Percentiles rank a stretch among this genome's conserved stretches.
phyloP scores from a whole-genome alignment of 768 basidiomycete species.

The Cystoderma amianthinum region DNA sequence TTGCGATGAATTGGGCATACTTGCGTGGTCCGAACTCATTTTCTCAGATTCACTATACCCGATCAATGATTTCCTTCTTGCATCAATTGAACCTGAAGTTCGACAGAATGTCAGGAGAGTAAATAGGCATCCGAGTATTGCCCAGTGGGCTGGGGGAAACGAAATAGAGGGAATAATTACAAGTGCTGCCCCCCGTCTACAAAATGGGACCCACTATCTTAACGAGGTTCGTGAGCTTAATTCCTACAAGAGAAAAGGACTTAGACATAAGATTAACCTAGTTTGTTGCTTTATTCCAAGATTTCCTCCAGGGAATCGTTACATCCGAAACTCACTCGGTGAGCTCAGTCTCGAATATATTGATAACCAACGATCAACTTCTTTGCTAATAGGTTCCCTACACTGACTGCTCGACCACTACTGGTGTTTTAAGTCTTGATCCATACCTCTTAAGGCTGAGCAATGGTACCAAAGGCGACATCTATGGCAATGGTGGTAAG shows the following conservation, averaged over 20 bases:
- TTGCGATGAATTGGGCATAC: conserved; percentile 54
- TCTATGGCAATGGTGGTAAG: conserved; percentile 50
- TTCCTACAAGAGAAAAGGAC: not conserved
- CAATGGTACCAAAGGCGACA: conserved; percentile 43
- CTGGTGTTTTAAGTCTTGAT: conserved; percentile 48
- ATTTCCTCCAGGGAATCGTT: conserved; percentile 41
- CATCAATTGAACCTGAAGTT: conserved; percentile 46
- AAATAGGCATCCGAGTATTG: conserved; percentile 50
- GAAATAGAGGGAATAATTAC: conserved; percentile 52
- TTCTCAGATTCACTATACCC: conserved; percentile 53
- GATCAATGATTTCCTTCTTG: conserved; percentile 45
- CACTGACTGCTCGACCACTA: conserved; percentile 54
- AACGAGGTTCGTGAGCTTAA: conserved; percentile 30
- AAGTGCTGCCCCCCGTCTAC: conserved; percentile 19
- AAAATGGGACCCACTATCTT: conserved; percentile 40
- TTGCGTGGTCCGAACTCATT: conserved; percentile 57
- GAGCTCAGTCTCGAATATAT: conserved; percentile 2
- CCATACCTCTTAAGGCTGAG: conserved; percentile 44
- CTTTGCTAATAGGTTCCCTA: conserved; percentile 36
- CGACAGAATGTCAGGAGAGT: conserved; percentile 49
- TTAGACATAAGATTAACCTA: conserved; percentile 9
- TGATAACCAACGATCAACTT: not conserved
- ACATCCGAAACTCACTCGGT: conserved; percentile 45
- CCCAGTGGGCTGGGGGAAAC: conserved; percentile 57
- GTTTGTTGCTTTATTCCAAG: conserved; percentile 46